Conservation (phyloP, 352 stramenopile species). For the Blastocystis hominis region DNA sequence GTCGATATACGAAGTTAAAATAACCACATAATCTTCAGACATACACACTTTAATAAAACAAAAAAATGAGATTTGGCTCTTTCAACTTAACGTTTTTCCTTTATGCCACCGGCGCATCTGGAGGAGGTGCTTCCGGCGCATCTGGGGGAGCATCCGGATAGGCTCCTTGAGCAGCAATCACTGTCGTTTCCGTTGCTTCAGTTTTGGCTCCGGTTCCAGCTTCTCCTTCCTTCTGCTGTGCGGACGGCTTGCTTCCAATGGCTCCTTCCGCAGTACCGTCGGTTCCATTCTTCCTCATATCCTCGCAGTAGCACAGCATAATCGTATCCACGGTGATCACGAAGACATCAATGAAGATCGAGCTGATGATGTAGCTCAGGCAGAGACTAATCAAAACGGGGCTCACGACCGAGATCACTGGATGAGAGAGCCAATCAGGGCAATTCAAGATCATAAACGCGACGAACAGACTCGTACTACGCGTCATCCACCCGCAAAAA, state of each 20-base stretch:
- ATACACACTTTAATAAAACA: not conserved
- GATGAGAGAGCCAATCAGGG: not conserved
- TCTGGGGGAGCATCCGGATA: not conserved
- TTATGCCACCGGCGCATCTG: not conserved
- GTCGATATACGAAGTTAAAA: not conserved
- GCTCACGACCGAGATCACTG: not conserved
- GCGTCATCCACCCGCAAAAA: slow-evolving; percentile 62
- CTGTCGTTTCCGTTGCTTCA: not conserved
- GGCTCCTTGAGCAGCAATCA: not conserved
- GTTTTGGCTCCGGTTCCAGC: not conserved
- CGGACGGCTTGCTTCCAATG: not conserved
- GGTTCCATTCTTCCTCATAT: slow-evolving; percentile 61
- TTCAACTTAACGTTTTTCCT: not conserved
- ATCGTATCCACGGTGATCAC: slow-evolving; percentile 86
- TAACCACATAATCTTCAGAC: not conserved
- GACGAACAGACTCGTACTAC: slow-evolving; percentile 60
- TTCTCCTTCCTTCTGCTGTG: not conserved
- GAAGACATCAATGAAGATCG: slow-evolving; percentile 84
- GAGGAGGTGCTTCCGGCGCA: not conserved
- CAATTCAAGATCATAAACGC: slow-evolving; percentile 61
- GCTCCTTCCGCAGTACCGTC: not conserved
- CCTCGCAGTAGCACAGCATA: slow-evolving; percentile 85
- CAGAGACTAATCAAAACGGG: slow-evolving; percentile 75
- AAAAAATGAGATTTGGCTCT: not conserved
- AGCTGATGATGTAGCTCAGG: slow-evolving; percentile 80